Percentiles rank a stretch among this genome's conserved stretches.
phyloP scores from a whole-genome alignment of 768 basidiomycete species.

The Lactarius hengduanensis region DNA sequence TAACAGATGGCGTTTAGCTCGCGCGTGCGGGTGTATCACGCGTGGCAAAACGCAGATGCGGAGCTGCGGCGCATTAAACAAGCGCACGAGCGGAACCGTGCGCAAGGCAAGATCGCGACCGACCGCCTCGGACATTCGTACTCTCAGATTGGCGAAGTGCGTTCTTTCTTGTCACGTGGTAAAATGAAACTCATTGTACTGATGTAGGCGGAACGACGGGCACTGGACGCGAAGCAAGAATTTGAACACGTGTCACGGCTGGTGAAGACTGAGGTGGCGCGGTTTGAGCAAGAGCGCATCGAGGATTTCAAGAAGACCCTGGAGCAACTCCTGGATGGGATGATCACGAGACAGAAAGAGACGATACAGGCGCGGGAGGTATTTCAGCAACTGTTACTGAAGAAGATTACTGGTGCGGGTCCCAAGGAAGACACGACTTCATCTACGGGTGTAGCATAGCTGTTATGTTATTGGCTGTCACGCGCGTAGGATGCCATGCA shows the following conservation, averaged over 20 bases:
- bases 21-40: conserved; percentile 76
- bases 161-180: conserved; percentile 28
- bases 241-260: conserved; percentile 87
- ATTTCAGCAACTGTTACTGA: conserved; percentile 27
- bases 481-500: too few species aligned
- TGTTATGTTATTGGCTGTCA: not conserved
- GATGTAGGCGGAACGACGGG: conserved; percentile 75
- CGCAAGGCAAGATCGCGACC: conserved; percentile 67
- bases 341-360: conserved; percentile 81
- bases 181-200: not conserved
- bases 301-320: conserved; percentile 89
- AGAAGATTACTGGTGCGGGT: conserved; percentile 24
- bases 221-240: conserved; percentile 80
- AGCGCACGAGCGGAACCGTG: conserved; percentile 77
- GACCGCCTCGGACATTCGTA: conserved; percentile 76
- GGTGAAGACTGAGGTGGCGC: conserved; percentile 82
- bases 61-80: conserved; percentile 71
- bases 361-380: conserved; percentile 39
- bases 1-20: conserved; percentile 81
- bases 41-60: conserved; percentile 78
- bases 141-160: conserved; percentile 76
- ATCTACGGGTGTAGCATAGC: not conserved
- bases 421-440: conserved; percentile 8
- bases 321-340: conserved; percentile 81
- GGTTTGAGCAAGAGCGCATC: conserved; percentile 92